These are phyloP conservation scores for Penicillium palitans DNA, from an alignment of 2,329 filamentous ascomycete genomes.

Conservation along the genomic window DNA sequence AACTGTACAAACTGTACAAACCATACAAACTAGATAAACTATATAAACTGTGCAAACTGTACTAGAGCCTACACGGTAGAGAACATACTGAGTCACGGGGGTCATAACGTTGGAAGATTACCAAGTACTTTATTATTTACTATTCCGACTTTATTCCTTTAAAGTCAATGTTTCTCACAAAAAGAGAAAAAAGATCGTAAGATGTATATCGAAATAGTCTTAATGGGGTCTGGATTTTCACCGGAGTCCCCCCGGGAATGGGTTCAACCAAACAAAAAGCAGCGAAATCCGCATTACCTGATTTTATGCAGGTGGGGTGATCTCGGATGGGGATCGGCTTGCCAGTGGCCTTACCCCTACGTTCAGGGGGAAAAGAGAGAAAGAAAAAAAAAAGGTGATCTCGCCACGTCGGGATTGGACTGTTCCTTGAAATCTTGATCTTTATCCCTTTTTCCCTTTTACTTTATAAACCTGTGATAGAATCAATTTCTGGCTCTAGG, in stretches of 20 bases:
- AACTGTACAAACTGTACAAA: background rate
- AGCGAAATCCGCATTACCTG: conserved; percentile 11
- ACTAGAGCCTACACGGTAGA: conserved; percentile 7
- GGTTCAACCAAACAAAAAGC: conserved; percentile 13
- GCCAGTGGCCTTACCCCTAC: conserved; percentile 33
- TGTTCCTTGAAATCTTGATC: conserved; percentile 13
- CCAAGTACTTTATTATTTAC: background rate
- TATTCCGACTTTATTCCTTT: too few species aligned
- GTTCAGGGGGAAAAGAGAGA: conserved; percentile 15
- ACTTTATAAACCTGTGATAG: conserved; percentile 2
- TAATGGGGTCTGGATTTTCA: background rate
- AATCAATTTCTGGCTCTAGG: background rate
- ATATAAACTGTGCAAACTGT: background rate
- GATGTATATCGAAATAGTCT: background rate
- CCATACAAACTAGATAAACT: too few species aligned
- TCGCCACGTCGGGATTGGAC: conserved; percentile 39
- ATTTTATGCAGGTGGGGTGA: conserved; percentile 14
- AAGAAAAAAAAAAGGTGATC: conserved; percentile 23
- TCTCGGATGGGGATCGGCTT: conserved; percentile 34
- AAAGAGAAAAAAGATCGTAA: background rate
- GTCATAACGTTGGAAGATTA: background rate
- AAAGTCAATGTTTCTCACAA: too few species aligned
- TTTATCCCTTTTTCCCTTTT: conserved; percentile 9
- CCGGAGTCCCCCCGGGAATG: background rate
- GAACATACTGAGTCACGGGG: background rate